These are phyloP conservation scores for Parascedosporium putredinis DNA, from an alignment of 2,329 filamentous ascomycete species.

Conservation along the genomic window DNA sequence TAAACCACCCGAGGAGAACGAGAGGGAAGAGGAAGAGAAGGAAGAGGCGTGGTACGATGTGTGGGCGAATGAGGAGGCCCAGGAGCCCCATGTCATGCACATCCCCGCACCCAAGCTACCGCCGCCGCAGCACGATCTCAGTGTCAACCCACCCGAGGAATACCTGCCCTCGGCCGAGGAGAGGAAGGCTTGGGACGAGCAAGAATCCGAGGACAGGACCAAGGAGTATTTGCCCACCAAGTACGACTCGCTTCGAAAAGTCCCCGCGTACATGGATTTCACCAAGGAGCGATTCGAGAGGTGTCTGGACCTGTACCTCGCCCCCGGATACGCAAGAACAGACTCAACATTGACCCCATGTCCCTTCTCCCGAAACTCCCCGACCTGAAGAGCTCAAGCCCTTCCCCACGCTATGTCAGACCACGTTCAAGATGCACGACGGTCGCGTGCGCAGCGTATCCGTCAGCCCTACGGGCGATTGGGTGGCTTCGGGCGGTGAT, in stretches of 20 bases:
- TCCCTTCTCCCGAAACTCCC: conserved; percentile 88
- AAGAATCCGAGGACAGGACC: conserved; percentile 82
- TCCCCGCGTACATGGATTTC: conserved; percentile 81
- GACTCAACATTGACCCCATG: conserved; percentile 92
- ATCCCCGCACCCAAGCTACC: conserved; percentile 88
- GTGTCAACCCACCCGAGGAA: conserved; percentile 91
- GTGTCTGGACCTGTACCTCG: conserved; percentile 89
- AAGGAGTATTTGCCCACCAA: conserved; percentile 78
- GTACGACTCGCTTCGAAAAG: conserved; percentile 75
- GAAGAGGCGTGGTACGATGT: conserved; percentile 73
- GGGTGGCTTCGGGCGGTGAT: conserved; percentile 84
- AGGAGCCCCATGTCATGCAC: conserved; percentile 82
- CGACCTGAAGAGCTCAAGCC: conserved; percentile 88
- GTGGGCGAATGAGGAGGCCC: conserved; percentile 84
- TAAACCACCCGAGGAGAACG: conserved; percentile 56
- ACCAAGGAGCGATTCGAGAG: conserved; percentile 95
- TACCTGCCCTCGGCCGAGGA: conserved; percentile 84
- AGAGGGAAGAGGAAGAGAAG: conserved; percentile 62
- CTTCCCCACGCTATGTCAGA: conserved; percentile 84
- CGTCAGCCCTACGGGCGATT: conserved; percentile 76
- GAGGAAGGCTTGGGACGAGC: conserved; percentile 71
- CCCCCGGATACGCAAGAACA: conserved; percentile 81
- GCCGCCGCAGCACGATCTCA: conserved; percentile 88
- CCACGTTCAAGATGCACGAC: conserved; percentile 78
- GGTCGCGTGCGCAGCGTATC: conserved; percentile 77